These are phyloP conservation scores for Exophiala viscosa DNA, from an alignment of 2,329 filamentous ascomycete species.

Conservation along the genomic window DNA sequence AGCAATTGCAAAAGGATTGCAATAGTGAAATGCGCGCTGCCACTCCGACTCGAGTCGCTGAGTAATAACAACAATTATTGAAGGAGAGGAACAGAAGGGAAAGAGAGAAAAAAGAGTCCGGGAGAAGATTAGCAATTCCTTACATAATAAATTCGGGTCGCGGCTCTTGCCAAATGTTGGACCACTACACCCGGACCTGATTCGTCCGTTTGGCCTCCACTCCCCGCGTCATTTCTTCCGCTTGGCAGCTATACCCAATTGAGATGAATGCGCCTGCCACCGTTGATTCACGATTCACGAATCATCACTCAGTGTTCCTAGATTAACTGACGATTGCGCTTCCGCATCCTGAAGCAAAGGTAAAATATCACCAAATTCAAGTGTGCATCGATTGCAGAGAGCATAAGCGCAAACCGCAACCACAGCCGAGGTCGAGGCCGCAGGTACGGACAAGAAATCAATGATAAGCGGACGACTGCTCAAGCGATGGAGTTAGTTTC, in stretches of 20 bases:
- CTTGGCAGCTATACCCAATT: constrained; percentile 5
- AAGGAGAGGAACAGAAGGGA: constrained; percentile 1
- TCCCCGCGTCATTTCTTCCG: constrained; percentile 2
- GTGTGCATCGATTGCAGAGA: no score
- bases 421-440: no score
- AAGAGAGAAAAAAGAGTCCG: constrained; percentile 7
- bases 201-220: background rate
- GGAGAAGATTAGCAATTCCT: constrained; percentile 24
- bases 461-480: background rate
- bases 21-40: background rate
- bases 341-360: no score
- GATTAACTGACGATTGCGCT: no score
- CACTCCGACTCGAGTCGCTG: constrained; percentile 6
- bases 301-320: background rate
- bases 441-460: no score
- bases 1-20: background rate
- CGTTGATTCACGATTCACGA: no score
- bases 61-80: constrained; percentile 11
- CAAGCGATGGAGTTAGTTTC: background rate
- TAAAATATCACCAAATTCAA: no score
- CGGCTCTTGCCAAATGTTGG: background rate
- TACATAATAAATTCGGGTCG: constrained; percentile 15
- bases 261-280: background rate
- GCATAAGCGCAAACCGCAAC: no score
- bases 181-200: background rate